phyloP scores from a whole-genome alignment of 1,284 basidiomycete species.

The Ceratorhiza oryzae-sativae region DNA sequence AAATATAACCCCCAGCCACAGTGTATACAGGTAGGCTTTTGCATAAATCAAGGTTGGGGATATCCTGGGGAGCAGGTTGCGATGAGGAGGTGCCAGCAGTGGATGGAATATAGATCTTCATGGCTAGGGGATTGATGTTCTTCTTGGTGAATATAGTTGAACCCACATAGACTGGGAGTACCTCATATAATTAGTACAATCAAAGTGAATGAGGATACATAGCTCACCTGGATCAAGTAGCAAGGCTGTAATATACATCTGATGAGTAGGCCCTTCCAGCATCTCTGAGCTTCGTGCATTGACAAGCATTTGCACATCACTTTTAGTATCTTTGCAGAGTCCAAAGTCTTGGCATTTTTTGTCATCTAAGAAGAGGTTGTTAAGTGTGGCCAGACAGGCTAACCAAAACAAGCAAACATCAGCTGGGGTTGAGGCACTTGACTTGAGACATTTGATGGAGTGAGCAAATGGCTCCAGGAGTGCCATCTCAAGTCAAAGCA shows the following conservation, averaged over 20 bases:
- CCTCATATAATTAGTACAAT: not conserved
- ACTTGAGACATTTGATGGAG: constrained; percentile 34
- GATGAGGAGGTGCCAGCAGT: not conserved
- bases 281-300: constrained; percentile 17
- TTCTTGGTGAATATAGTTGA: not conserved
- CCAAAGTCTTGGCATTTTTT: not conserved
- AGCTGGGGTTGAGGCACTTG: constrained; percentile 18
- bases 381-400: not conserved
- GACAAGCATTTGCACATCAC: constrained; percentile 2
- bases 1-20: constrained; percentile 2
- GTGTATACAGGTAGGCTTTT: not conserved
- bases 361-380: not conserved
- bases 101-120: not conserved
- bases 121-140: not conserved
- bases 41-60: constrained; percentile 5
- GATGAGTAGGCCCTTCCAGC: constrained; percentile 7
- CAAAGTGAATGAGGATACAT: constrained; percentile 23
- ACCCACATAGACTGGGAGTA: not conserved
- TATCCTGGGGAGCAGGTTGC: not conserved
- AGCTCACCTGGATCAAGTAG: constrained; percentile 22
- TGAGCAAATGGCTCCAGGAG: constrained; percentile 31
- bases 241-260: constrained; percentile 9
- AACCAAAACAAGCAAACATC: constrained; percentile 38
- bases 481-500: not conserved
- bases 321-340: not conserved